Conservation (phyloP, 2,329 filamentous ascomycete species). For the Fusarium keratoplasticum region DNA sequence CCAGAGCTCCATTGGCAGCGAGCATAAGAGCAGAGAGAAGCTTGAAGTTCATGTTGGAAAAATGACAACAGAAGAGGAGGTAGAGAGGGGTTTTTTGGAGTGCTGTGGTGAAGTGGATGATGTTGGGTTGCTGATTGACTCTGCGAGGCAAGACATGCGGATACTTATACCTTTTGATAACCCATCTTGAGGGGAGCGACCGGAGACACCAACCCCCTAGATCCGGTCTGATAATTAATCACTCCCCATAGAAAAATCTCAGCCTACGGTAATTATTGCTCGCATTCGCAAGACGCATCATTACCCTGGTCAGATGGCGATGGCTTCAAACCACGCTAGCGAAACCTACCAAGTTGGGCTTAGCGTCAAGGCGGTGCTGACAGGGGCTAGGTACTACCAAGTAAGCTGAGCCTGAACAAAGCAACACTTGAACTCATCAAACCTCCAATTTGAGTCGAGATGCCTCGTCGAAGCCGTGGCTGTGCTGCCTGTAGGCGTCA, state of each 20-base stretch:
- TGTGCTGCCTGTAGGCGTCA: not conserved
- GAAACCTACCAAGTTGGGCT: conserved; percentile 5
- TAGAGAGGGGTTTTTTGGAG: not conserved
- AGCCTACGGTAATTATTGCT: not conserved
- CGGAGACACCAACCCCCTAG: not conserved
- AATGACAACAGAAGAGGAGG: too few species aligned
- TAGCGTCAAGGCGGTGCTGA: not conserved
- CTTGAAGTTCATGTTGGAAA: not conserved
- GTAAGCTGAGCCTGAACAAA: not conserved
- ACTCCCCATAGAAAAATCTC: not conserved
- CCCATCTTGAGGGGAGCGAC: not conserved
- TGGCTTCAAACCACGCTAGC: conserved; percentile 5
- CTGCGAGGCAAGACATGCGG: not conserved
- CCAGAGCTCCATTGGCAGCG: not conserved
- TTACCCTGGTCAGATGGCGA: not conserved
- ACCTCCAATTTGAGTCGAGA: not conserved
- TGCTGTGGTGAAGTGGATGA: not conserved
- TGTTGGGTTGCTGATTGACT: not conserved
- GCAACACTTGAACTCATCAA: not conserved
- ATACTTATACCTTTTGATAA: not conserved
- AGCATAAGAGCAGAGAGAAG: not conserved
- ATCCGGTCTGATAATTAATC: not conserved
- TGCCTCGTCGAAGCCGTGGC: not conserved
- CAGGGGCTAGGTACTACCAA: not conserved
- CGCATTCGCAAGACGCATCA: not conserved